Percentiles rank a stretch among this genome's conserved stretches.
These are phyloP conservation scores for Suhomyces emberorum DNA, from an alignment of 805 yeast species.

Conservation along the genomic window DNA sequence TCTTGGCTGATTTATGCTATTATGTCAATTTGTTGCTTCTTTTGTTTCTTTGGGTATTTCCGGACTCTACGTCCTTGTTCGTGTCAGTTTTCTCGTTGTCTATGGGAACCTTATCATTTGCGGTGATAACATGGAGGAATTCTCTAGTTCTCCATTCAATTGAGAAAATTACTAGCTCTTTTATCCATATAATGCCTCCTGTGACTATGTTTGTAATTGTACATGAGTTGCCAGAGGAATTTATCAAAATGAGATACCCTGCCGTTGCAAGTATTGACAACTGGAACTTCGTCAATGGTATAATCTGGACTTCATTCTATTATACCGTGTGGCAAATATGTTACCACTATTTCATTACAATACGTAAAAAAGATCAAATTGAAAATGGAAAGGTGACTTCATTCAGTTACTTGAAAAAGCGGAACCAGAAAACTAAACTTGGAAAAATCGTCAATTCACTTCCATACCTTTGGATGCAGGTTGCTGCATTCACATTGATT, in stretches of 20 bases:
- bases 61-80: conserved; percentile 68
- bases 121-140: conserved; percentile 94
- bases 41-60: conserved; percentile 78
- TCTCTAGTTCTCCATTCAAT: conserved; percentile 87
- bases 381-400: conserved; percentile 84
- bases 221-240: conserved; percentile 62
- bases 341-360: conserved; percentile 90
- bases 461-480: conserved; percentile 82
- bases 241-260: conserved; percentile 63
- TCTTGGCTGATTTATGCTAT: conserved; percentile 89
- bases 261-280: conserved; percentile 64
- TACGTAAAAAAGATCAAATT: conserved; percentile 73
- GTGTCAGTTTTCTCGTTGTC: conserved; percentile 82
- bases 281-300: conserved; percentile 71
- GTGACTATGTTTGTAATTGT: conserved; percentile 81
- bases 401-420: conserved; percentile 75
- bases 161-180: conserved; percentile 88
- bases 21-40: conserved; percentile 75
- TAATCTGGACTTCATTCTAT: conserved; percentile 74
- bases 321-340: conserved; percentile 87
- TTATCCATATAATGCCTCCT: conserved; percentile 90
- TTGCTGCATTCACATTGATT: conserved; percentile 75
- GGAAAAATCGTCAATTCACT: conserved; percentile 78
- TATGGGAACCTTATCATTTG: conserved; percentile 87
- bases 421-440: conserved; percentile 59